Evolutionary conservation across 2,329 filamentous ascomycete genomes (phyloP).

Genomic region (Gaeumannomyces sp.): DNA sequence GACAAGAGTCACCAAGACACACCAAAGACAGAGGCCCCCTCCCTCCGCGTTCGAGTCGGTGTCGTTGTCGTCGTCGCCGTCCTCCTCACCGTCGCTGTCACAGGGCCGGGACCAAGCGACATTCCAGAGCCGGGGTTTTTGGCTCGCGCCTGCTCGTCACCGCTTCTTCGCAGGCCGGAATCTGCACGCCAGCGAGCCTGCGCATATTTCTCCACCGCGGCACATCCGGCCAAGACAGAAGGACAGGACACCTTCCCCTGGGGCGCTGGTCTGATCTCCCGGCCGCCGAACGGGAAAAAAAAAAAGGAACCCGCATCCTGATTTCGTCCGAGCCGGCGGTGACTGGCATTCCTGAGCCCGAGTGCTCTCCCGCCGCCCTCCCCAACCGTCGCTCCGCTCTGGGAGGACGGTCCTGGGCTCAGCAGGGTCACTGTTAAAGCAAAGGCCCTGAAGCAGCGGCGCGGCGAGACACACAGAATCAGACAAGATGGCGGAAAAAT

Average conservation of each 20-base stretch:
- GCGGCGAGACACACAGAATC: constrained; percentile 1
- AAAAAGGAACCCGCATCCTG: not conserved
- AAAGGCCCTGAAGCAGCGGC: constrained; percentile 8
- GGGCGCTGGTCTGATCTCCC: not conserved
- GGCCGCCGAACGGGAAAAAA: not conserved
- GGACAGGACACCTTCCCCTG: not conserved
- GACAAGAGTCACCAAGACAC: not conserved
- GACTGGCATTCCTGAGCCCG: not conserved
- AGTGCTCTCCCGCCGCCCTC: not conserved
- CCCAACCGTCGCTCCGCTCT: constrained; percentile 20
- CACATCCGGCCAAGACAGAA: not conserved
- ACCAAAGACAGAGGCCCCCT: too few relatives aligned
- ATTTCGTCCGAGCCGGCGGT: not conserved
- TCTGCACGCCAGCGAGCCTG: too few relatives aligned
- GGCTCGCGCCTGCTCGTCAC: not conserved
- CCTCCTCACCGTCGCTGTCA: not conserved
- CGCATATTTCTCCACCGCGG: not conserved
- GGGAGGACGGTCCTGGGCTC: constrained; percentile 22
- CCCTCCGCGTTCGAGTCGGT: not conserved
- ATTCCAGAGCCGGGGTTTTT: not conserved
- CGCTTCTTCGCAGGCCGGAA: not conserved
- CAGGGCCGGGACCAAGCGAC: not conserved
- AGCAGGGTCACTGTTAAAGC: constrained; percentile 5
- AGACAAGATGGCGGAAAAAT: constrained; percentile 10
- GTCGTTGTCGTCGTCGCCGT: not conserved